A percentile compares a stretch with the other conserved stretches of the same genome.
phyloP scores from a whole-genome alignment of 768 basidiomycete genomes.

The Phanerochaete carnosa region DNA sequence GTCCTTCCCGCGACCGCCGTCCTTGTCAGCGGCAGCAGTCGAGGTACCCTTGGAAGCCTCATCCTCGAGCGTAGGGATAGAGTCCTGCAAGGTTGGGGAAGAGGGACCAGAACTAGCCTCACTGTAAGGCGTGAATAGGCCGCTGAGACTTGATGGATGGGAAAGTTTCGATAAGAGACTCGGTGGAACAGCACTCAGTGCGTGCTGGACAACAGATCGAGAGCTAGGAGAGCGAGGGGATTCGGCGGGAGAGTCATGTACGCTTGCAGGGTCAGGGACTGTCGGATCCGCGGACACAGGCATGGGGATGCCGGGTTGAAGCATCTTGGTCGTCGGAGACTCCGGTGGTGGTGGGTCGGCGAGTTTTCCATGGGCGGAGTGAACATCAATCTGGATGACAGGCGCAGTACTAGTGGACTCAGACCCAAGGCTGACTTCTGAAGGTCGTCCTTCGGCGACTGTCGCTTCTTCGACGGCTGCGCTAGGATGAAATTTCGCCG shows the following conservation, averaged over 20 bases:
- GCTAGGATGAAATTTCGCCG: no score
- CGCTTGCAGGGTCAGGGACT: slow-evolving; percentile 35
- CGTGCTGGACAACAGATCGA: background rate
- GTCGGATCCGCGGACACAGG: slow-evolving; percentile 39
- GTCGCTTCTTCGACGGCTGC: background rate
- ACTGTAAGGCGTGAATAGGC: slow-evolving; percentile 13
- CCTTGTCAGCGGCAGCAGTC: background rate
- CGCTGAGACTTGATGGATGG: slow-evolving; percentile 7
- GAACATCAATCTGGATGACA: background rate
- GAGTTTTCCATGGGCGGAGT: background rate
- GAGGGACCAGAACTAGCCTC: slow-evolving; percentile 6
- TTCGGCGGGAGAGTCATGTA: slow-evolving; percentile 13
- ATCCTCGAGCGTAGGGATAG: background rate
- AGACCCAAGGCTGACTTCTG: background rate
- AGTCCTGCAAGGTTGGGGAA: background rate
- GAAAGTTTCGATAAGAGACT: slow-evolving; percentile 1
- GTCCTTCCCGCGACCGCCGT: background rate
- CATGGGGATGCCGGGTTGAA: slow-evolving; percentile 27
- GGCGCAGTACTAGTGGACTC: background rate
- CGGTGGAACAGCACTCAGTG: slow-evolving; percentile 6
- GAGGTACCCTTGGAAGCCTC: background rate
- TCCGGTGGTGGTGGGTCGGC: background rate
- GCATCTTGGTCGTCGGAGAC: background rate
- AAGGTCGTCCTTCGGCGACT: background rate
- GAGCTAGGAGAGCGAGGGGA: slow-evolving; percentile 7